Percentiles rank a stretch among this genome's conserved stretches.
These are phyloP conservation scores for Aspergillus vadensis DNA, from an alignment of 2,329 filamentous ascomycete genomes.

Conservation along the genomic window DNA sequence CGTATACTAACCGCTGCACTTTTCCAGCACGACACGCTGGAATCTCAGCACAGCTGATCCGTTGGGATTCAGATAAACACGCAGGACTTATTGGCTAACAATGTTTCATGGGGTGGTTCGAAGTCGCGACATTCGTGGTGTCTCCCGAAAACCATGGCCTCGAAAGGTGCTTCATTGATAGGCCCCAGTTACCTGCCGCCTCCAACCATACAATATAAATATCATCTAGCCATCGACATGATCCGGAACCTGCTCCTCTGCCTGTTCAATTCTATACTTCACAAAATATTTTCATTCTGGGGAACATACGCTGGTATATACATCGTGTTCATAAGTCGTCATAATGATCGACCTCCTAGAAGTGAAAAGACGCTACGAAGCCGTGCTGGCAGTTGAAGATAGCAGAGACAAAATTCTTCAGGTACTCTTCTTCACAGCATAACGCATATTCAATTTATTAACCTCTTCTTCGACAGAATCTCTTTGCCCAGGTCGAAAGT, in stretches of 20 bases:
- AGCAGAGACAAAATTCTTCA: conserved; percentile 22
- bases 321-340: neutral
- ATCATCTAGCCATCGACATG: neutral
- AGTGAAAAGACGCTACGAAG: conserved; percentile 14
- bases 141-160: neutral
- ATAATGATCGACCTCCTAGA: conserved; percentile 4
- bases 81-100: neutral
- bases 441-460: neutral
- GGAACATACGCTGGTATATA: too few relatives aligned
- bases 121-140: neutral
- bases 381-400: conserved; percentile 15
- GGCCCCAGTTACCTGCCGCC: neutral
- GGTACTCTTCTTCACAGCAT: neutral
- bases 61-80: neutral
- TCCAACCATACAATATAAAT: neutral
- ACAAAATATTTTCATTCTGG: neutral
- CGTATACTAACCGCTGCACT: neutral
- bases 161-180: neutral
- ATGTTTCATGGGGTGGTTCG: neutral
- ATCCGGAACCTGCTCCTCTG: neutral
- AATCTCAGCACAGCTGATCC: neutral
- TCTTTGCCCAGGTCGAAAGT: conserved; percentile 13
- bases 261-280: neutral
- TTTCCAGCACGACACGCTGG: neutral
- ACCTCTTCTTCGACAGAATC: conserved; percentile 10